Evolutionary conservation across 106 monocot genomes (phyloP).

Genomic region (Ottelia alismoides): DNA sequence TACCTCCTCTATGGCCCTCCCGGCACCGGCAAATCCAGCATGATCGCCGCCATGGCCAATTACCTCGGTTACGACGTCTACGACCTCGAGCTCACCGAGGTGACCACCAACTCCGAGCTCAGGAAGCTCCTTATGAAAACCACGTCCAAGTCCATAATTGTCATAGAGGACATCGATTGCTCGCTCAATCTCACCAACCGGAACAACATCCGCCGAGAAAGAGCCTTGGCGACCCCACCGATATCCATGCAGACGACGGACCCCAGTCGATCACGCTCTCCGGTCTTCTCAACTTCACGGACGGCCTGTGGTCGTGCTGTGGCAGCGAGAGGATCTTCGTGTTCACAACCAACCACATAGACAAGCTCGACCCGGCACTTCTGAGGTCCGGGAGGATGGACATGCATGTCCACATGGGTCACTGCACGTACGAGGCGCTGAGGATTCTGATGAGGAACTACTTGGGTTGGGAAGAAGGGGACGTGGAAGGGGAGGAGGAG

Average conservation of each 20-base stretch:
- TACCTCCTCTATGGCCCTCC: slow-evolving; percentile 84
- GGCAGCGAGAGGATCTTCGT: too few relatives aligned
- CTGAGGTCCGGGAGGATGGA: too few relatives aligned
- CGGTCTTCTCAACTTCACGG: too few relatives aligned
- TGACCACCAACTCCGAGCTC: slow-evolving; percentile 60
- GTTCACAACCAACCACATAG: too few relatives aligned
- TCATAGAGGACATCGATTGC: slow-evolving; percentile 88
- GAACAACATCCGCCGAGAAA: neutral
- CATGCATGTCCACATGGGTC: too few relatives aligned
- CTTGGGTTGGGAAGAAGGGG: slow-evolving; percentile 21
- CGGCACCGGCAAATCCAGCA: slow-evolving; percentile 86
- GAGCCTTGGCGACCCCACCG: neutral
- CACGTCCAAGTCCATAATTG: slow-evolving; percentile 61
- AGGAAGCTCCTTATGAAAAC: slow-evolving; percentile 79
- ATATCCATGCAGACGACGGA: slow-evolving; percentile 68
- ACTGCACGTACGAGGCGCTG: slow-evolving; percentile 48
- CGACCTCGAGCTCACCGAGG: slow-evolving; percentile 74
- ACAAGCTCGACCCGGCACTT: too few relatives aligned
- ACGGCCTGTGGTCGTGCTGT: too few relatives aligned
- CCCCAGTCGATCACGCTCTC: too few relatives aligned
- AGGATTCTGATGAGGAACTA: slow-evolving; percentile 55
- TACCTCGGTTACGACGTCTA: slow-evolving; percentile 62
- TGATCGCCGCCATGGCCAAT: slow-evolving; percentile 91
- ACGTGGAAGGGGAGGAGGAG: neutral
- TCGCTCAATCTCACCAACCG: slow-evolving; percentile 44